phyloP scores from a whole-genome alignment of 2,329 filamentous ascomycete species.

The Scedosporium boydii region DNA sequence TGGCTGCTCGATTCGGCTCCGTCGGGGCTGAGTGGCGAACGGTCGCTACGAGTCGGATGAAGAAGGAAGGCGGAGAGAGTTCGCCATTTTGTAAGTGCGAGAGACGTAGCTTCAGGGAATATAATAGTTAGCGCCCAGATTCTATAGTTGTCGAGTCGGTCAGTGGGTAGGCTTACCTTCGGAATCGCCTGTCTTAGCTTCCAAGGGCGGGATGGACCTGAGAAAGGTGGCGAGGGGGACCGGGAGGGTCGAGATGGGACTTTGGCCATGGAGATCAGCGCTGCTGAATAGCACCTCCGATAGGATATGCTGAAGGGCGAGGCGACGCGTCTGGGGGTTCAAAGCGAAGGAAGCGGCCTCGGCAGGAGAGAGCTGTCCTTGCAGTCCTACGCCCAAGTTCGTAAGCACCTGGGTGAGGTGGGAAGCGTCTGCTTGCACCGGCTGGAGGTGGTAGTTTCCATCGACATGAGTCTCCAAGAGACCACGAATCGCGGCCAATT shows the following conservation, averaged over 20 bases:
- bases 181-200: neutral
- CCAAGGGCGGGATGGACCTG: slow-evolving; percentile 16
- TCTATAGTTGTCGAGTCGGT: neutral
- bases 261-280: slow-evolving; percentile 18
- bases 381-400: slow-evolving; percentile 1
- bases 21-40: slow-evolving; percentile 22
- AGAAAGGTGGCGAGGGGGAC: slow-evolving; percentile 20
- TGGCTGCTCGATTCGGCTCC: slow-evolving; percentile 19
- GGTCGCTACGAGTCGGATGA: slow-evolving; percentile 25
- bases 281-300: slow-evolving; percentile 24
- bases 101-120: slow-evolving; percentile 13
- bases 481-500: slow-evolving; percentile 22
- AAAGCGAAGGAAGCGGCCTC: slow-evolving; percentile 13
- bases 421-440: slow-evolving; percentile 11
- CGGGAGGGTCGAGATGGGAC: slow-evolving; percentile 26
- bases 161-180: neutral
- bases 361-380: slow-evolving; percentile 10
- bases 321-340: slow-evolving; percentile 19
- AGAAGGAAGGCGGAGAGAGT: slow-evolving; percentile 32
- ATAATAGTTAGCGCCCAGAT: slow-evolving; percentile 10
- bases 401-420: slow-evolving; percentile 15
- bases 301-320: slow-evolving; percentile 28
- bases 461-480: slow-evolving; percentile 30
- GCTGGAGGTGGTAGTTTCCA: slow-evolving; percentile 24
- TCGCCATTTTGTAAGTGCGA: slow-evolving; percentile 31